Percentiles rank a stretch among this genome's conserved stretches.
Conservation (phyloP, 1,139 yeast species). For the Zygoascus meyerae region DNA sequence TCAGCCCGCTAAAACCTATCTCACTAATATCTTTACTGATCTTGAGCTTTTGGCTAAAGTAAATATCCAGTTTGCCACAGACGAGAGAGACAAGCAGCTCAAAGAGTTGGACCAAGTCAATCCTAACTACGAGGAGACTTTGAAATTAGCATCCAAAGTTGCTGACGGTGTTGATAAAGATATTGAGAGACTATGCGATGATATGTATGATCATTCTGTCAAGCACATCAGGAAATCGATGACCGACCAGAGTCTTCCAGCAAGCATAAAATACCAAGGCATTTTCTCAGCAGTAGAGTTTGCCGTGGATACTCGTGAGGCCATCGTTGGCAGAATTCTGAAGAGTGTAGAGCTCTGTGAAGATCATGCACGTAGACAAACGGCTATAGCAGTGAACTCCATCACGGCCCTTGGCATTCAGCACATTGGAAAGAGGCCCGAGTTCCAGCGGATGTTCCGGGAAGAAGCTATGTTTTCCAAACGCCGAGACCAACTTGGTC, state of each 20-base stretch:
- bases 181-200: constrained; percentile 56
- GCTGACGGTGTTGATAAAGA: constrained; percentile 56
- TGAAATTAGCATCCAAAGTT: constrained; percentile 48
- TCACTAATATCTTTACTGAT: constrained; percentile 64
- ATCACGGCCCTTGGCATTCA: constrained; percentile 52
- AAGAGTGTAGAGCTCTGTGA: constrained; percentile 65
- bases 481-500: constrained; percentile 55
- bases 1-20: constrained; percentile 85
- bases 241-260: constrained; percentile 50
- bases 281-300: constrained; percentile 62
- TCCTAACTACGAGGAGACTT: constrained; percentile 57
- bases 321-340: constrained; percentile 58
- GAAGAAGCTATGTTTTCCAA: constrained; percentile 81
- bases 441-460: constrained; percentile 58
- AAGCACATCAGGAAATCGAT: constrained; percentile 50
- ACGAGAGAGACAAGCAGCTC: constrained; percentile 39
- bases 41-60: constrained; percentile 52
- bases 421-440: constrained; percentile 47
- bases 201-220: constrained; percentile 58
- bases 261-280: constrained; percentile 56
- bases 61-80: constrained; percentile 51
- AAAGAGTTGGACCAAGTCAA: constrained; percentile 41
- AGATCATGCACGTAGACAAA: constrained; percentile 54
- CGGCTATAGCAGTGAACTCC: constrained; percentile 54
- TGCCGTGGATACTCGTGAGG: constrained; percentile 62